Conservation (phyloP, 2,329 filamentous ascomycete species). For the Colletotrichum tamarilloi region DNA sequence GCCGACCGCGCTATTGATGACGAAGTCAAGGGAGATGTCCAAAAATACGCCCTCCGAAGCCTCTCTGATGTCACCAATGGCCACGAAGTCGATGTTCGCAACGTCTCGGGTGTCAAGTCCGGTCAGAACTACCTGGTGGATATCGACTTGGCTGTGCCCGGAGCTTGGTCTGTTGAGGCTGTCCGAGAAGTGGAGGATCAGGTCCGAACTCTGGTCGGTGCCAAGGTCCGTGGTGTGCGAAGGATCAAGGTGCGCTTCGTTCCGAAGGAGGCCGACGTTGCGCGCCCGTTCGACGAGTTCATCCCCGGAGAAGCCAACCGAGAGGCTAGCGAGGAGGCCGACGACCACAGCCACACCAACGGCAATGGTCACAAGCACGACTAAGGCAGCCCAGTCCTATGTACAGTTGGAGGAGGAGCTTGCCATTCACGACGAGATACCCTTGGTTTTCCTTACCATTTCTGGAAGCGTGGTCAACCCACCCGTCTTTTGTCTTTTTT, state of each 20-base stretch:
- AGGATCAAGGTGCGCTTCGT: constrained; percentile 88
- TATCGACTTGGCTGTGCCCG: constrained; percentile 84
- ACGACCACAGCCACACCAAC: constrained; percentile 54
- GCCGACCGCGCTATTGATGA: constrained; percentile 91
- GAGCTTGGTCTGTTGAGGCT: constrained; percentile 78
- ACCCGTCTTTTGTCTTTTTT: constrained; percentile 9
- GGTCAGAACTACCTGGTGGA: constrained; percentile 97
- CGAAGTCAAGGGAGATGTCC: constrained; percentile 80
- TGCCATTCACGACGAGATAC: constrained; percentile 35
- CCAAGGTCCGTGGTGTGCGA: constrained; percentile 84
- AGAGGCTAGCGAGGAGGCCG: constrained; percentile 67
- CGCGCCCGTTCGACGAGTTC: constrained; percentile 79
- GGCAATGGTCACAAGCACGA: constrained; percentile 44
- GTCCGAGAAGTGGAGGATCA: constrained; percentile 77
- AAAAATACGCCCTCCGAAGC: constrained; percentile 71
- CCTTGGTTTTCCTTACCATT: constrained; percentile 29
- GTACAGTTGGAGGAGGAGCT: constrained; percentile 23
- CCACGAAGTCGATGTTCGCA: constrained; percentile 75
- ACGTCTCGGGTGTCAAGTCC: constrained; percentile 91
- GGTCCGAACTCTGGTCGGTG: constrained; percentile 78
- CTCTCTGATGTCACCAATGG: constrained; percentile 65
- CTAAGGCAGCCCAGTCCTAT: constrained; percentile 13
- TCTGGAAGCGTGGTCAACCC: constrained; percentile 16
- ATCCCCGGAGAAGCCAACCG: constrained; percentile 74
- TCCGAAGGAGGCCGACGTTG: constrained; percentile 68